Evolutionary conservation across 306 rosid species (phyloP).

Genomic region (Potentilla sterilis): DNA sequence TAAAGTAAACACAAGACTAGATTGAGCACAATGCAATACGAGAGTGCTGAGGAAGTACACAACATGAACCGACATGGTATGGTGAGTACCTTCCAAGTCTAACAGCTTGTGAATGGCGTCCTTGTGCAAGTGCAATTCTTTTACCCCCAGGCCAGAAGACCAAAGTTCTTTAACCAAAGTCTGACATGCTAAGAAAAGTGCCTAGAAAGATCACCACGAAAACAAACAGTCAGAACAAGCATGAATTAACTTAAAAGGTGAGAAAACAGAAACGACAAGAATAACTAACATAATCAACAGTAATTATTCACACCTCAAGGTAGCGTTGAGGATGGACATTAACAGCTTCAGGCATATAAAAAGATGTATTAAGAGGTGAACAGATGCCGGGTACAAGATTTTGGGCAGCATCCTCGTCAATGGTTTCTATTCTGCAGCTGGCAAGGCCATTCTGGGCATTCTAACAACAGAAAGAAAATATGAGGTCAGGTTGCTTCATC

Average conservation of each 20-base stretch:
- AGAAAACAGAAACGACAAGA: background rate
- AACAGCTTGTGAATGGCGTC: conserved; percentile 48
- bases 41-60: too few relatives aligned
- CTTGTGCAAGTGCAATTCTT: conserved; percentile 53
- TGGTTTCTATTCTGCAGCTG: conserved; percentile 69
- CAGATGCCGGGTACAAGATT: conserved; percentile 54
- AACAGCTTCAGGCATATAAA: conserved; percentile 88
- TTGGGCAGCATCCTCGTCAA: conserved; percentile 50
- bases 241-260: background rate
- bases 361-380: conserved; percentile 57
- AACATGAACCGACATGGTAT: too few relatives aligned
- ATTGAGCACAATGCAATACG: background rate
- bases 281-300: background rate
- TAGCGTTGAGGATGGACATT: conserved; percentile 65
- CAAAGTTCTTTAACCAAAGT: conserved; percentile 51
- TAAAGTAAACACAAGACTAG: background rate
- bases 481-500: too few relatives aligned
- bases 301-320: conserved; percentile 56
- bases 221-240: conserved; percentile 5
- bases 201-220: conserved; percentile 43
- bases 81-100: conserved; percentile 69
- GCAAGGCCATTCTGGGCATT: conserved; percentile 73
- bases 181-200: conserved; percentile 67
- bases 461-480: conserved; percentile 39
- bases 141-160: conserved; percentile 42